Evolutionary conservation across 1,139 yeast species (phyloP).

Genomic region (Geotrichum aggregatum): DNA sequence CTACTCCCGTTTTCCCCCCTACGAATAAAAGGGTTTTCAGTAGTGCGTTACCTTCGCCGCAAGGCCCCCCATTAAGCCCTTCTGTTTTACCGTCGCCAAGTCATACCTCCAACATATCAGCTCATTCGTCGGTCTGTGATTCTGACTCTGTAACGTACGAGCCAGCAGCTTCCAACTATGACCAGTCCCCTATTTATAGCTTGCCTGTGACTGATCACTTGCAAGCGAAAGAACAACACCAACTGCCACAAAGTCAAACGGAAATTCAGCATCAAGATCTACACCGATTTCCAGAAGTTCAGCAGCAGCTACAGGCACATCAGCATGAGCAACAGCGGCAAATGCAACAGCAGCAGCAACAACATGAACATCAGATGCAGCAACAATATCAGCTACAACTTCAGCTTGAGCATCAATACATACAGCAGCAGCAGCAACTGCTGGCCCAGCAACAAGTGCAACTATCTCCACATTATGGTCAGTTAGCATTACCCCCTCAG

Average conservation of each 20-base stretch:
- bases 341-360: constrained; percentile 30
- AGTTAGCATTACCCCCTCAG: constrained; percentile 1
- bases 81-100: constrained; percentile 6
- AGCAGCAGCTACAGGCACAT: neutral
- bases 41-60: constrained; percentile 9
- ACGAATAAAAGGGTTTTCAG: constrained; percentile 9
- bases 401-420: constrained; percentile 8
- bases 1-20: neutral
- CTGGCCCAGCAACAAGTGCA: constrained; percentile 8
- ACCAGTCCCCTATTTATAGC: constrained; percentile 2
- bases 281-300: neutral
- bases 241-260: neutral
- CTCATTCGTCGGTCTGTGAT: neutral
- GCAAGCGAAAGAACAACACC: neutral
- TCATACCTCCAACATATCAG: neutral
- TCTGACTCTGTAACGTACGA: neutral
- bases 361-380: constrained; percentile 23
- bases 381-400: constrained; percentile 4
- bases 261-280: neutral
- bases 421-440: constrained; percentile 6
- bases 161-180: neutral
- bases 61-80: constrained; percentile 14
- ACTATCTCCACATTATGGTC: neutral
- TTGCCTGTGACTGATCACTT: neutral
- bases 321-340: constrained; percentile 41